phyloP scores from a whole-genome alignment of 495 filamentous ascomycete genomes.

The Xylaria longipes region DNA sequence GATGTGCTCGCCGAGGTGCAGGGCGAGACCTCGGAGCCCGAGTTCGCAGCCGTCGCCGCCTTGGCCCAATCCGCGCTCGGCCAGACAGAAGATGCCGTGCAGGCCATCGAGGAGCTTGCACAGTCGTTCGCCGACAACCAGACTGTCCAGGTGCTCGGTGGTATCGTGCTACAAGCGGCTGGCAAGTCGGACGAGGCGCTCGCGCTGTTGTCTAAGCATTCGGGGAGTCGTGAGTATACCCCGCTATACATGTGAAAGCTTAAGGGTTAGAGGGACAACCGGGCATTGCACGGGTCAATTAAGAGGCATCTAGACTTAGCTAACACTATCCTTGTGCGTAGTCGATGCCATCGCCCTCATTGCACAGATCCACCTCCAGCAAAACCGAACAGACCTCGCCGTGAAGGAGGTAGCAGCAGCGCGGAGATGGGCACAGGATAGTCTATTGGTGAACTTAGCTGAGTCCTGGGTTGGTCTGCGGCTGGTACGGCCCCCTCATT shows the following conservation, averaged over 20 bases:
- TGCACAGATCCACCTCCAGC: slow-evolving; percentile 88
- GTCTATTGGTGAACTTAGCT: slow-evolving; percentile 88
- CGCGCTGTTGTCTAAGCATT: slow-evolving; percentile 76
- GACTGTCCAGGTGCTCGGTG: slow-evolving; percentile 80
- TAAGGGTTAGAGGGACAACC: not conserved
- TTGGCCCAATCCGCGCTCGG: slow-evolving; percentile 73
- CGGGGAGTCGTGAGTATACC: slow-evolving; percentile 80
- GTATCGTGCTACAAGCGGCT: slow-evolving; percentile 75
- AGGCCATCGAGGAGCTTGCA: slow-evolving; percentile 69
- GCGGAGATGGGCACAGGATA: slow-evolving; percentile 94
- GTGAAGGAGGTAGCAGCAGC: slow-evolving; percentile 88
- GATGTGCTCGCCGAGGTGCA: slow-evolving; percentile 72
- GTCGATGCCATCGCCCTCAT: slow-evolving; percentile 73
- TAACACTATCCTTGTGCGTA: slow-evolving; percentile 28
- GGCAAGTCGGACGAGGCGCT: slow-evolving; percentile 86
- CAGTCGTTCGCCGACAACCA: slow-evolving; percentile 71
- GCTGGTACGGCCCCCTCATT: slow-evolving; percentile 64
- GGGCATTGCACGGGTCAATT: slow-evolving; percentile 25
- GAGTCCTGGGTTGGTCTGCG: slow-evolving; percentile 94
- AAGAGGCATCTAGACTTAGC: not conserved
- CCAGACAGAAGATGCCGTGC: slow-evolving; percentile 64
- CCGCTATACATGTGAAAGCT: not conserved
- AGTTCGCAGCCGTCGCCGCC: slow-evolving; percentile 78
- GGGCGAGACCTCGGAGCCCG: slow-evolving; percentile 66
- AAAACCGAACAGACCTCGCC: slow-evolving; percentile 89